Base-by-base conservation (phyloP, 176 grass and related monocot species). In the Rhynchospora pubera region DNA sequence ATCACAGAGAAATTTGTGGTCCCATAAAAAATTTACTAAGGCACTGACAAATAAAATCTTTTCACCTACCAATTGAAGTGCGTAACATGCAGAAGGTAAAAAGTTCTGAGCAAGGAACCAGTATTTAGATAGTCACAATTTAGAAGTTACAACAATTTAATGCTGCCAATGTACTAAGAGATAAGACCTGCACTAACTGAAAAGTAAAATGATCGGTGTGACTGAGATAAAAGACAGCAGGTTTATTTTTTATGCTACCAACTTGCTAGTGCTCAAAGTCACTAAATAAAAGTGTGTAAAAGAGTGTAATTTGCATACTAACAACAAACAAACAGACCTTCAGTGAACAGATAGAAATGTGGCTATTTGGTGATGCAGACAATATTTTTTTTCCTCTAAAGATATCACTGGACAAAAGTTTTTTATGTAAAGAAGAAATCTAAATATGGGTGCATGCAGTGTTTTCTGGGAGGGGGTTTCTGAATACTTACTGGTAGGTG, bases 401-500 rank as follows among this genome's bases (percentile, higher is more conserved):
- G 34, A 39, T 39, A 39, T 39, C 34, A 39, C 34, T 2, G 34
- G 34, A 39, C 34, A 39, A 39, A 39, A 39, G 34, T 39, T 39
- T 39, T 39, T 3, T 39, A 39, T 39, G 34, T 5, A 0, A 39
- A 39, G 34, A 39, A 39, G 34, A 39, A 39, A 39, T 39, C 4
- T 39, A 39, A 39, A 39, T 34, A 39, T 39, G 34, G 34, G 34
- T 39, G 34, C 2, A 39, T 39, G 34, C 34, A 39, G 34, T 39
- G 34, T 39, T 39, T 39, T 39, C 2, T 39, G 9, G 1, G 9
- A 8, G 14, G 14, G 24, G 64, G 68, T 14, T 14, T 12, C 51
- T 76, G 47, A 60, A 61, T 59, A 46, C 59, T 73, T 84, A 84
- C 69, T 34, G 39, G 34, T 22, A 65, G 82, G 46, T 45, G 61